Base-by-base conservation (phyloP, 441 rosid genomes). In the Codiaeum variegatum region DNA sequence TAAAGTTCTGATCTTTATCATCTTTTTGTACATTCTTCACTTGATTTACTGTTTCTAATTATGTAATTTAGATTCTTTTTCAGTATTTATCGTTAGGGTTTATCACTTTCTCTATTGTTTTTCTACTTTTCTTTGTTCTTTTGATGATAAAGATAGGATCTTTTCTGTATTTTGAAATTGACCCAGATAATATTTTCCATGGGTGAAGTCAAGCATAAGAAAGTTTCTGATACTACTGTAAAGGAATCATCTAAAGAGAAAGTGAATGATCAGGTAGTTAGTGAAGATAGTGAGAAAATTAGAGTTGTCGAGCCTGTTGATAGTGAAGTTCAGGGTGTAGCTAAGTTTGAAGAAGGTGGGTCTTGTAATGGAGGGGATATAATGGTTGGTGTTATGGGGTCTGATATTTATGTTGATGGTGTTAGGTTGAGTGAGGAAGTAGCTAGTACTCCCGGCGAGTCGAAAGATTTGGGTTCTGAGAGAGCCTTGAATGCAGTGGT, bases 351-450 rank as follows among this genome's bases (percentile, higher is more conserved):
- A 40, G 83, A 64, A 52, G 80, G 75, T 28, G 83, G 54, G 19
- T 59, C 79, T 76, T 67, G 76, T 76, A 79, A 76, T 58, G 85
- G 79, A 42, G 89, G 61, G 49, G 86, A 83, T 59, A 66, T 66
- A 42, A 75, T 77, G 76, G 87, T 82, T 70, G 88, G 79, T 78
- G 85, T 73, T 72, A 62, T 70, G 78, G 86, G 83, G 70, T 82
- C 88, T 68, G 77, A 77, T 54, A 86, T 78, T 73, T 73, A 67
- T 59, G 88, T 76, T n/a, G 87, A 81, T 74, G 88, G 85, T 67
- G 85, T 84, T 69, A 76, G 85, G 28, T 67, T 63, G 4, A 68
- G 72, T 24, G 66, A 21, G 78, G 83, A 75, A 71, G 83, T 52
- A 7, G 63, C 66, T 36, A 15, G 11, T 51, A 80, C 59, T 7